Evolutionary conservation across 257 asterid species (phyloP).

Genomic region (Nyctanthes arbortristis): DNA sequence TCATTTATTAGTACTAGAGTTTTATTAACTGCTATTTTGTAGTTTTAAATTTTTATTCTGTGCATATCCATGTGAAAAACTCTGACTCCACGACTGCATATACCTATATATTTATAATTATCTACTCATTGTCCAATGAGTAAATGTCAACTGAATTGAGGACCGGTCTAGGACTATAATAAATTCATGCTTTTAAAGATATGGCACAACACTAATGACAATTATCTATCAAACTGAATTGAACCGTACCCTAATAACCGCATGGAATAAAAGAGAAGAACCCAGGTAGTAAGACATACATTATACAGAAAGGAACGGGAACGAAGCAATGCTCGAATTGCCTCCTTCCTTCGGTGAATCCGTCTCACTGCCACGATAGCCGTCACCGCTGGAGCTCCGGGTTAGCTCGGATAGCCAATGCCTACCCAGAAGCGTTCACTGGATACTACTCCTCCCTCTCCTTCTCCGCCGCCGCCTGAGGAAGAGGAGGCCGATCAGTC

Average conservation of each 20-base stretch:
- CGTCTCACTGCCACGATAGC: conserved; percentile 31
- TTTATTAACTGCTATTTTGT: no score
- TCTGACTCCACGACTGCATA: no score
- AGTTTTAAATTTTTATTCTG: no score
- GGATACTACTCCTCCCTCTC: conserved; percentile 55
- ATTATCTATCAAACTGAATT: neutral
- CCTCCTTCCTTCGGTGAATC: conserved; percentile 35
- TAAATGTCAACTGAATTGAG: no score
- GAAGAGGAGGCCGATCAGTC: conserved; percentile 56
- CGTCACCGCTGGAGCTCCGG: no score
- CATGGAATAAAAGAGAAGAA: neutral
- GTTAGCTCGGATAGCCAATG: conserved; percentile 52
- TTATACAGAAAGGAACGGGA: conserved; percentile 11
- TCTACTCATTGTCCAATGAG: no score
- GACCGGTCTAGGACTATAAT: no score
- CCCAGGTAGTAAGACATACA: neutral
- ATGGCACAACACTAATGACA: no score
- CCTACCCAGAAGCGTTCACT: conserved; percentile 76
- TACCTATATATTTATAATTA: no score
- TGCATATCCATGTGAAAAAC: no score
- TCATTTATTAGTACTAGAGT: no score
- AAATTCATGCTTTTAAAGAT: no score
- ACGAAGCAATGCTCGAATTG: conserved; percentile 35
- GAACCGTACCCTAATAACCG: conserved; percentile 1
- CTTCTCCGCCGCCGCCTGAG: conserved; percentile 41